A percentile compares a stretch with the other conserved stretches of the same genome.
phyloP scores from a whole-genome alignment of 257 asterid genomes.

The Jasminum sambac region DNA sequence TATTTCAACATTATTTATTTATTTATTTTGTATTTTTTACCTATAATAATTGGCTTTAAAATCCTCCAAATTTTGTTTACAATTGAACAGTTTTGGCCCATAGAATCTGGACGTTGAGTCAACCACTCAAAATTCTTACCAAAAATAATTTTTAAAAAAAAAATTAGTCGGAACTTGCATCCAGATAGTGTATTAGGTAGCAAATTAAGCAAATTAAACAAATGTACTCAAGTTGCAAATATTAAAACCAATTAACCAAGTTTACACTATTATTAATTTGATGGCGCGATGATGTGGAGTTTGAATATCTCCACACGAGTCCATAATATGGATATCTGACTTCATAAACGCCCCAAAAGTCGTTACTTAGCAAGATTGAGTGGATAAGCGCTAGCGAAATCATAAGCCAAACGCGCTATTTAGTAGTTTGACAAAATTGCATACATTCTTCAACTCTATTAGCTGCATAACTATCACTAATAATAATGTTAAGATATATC shows the following conservation, averaged over 20 bases:
- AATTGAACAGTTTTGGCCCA: too few relatives aligned
- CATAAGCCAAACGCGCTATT: slow-evolving; percentile 29
- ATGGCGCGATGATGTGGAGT: not conserved
- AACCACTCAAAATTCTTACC: too few relatives aligned
- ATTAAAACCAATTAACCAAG: not conserved
- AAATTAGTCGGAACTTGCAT: not conserved
- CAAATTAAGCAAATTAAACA: too few relatives aligned
- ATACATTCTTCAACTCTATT: slow-evolving; percentile 5
- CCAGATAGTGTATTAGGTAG: not conserved
- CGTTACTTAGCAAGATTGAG: slow-evolving; percentile 18
- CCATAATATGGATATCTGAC: slow-evolving; percentile 7
- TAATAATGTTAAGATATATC: not conserved
- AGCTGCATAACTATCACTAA: slow-evolving; percentile 3
- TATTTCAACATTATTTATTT: too few relatives aligned
- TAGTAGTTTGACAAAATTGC: slow-evolving; percentile 26
- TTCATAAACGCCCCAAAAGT: slow-evolving; percentile 13
- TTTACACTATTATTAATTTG: not conserved
- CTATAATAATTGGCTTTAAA: too few relatives aligned
- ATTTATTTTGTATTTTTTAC: too few relatives aligned
- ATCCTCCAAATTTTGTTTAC: too few relatives aligned
- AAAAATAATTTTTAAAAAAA: too few relatives aligned
- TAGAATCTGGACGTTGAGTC: too few relatives aligned
- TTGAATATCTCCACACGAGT: slow-evolving; percentile 9
- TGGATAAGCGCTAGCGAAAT: slow-evolving; percentile 13
- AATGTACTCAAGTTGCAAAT: not conserved